Percentiles rank a stretch among this genome's conserved stretches.
These are phyloP conservation scores for Mycogone perniciosa DNA, from an alignment of 2,329 filamentous ascomycete species.

Conservation along the genomic window DNA sequence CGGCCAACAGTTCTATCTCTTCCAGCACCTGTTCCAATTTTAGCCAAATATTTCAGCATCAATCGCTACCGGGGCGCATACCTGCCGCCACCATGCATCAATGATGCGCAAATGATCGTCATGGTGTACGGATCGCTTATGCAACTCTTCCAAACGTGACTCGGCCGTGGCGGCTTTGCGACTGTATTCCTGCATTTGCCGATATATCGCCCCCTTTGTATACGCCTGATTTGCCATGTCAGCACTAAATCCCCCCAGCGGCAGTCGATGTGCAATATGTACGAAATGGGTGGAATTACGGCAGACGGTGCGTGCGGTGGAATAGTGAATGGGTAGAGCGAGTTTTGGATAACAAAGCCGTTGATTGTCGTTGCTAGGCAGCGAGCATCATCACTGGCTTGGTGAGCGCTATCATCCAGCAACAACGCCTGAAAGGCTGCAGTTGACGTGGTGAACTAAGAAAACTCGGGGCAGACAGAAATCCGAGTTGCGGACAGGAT, in stretches of 20 bases:
- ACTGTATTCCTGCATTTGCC: slow-evolving; percentile 98
- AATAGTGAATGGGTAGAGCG: slow-evolving; percentile 11
- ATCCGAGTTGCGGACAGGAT: neutral
- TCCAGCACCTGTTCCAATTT: slow-evolving; percentile 47
- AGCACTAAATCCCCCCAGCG: slow-evolving; percentile 6
- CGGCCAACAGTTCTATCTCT: slow-evolving; percentile 55
- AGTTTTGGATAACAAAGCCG: slow-evolving; percentile 17
- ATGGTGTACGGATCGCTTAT: slow-evolving; percentile 72
- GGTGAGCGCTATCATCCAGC: slow-evolving; percentile 30
- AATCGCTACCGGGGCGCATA: slow-evolving; percentile 34
- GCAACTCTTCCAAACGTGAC: slow-evolving; percentile 70
- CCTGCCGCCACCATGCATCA: slow-evolving; percentile 92
- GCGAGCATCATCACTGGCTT: slow-evolving; percentile 31
- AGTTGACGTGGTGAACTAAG: slow-evolving; percentile 13
- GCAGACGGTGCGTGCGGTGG: slow-evolving; percentile 10
- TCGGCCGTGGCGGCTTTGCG: slow-evolving; percentile 80
- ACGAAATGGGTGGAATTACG: slow-evolving; percentile 9
- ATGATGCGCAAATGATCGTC: slow-evolving; percentile 88
- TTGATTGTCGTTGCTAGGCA: slow-evolving; percentile 25
- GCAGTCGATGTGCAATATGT: slow-evolving; percentile 6
- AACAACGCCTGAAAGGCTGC: slow-evolving; percentile 23
- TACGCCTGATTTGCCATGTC: slow-evolving; percentile 26
- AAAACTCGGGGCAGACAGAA: neutral
- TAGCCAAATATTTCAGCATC: neutral
- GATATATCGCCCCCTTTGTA: slow-evolving; percentile 85